Evolutionary conservation across 2,329 filamentous ascomycete species (phyloP), one percentile per base, ranked within the genome.

Genomic region (Xylariaceae sp.): DNA sequence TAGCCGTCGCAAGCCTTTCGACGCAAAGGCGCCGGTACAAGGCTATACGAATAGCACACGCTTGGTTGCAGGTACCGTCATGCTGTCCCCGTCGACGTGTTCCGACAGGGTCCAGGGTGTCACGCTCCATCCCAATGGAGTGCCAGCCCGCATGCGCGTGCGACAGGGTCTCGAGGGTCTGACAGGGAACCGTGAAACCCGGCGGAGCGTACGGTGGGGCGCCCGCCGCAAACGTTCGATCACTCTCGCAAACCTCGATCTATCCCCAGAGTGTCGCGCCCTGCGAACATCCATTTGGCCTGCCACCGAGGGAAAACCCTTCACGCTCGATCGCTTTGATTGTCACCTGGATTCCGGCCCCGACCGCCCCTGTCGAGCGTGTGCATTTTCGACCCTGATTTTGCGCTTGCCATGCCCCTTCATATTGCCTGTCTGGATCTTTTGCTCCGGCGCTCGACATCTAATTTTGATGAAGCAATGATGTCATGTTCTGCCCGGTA

Each of bases 221-320:
- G 34, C 4, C 22, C 22, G 41, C 34, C 28, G 50, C 52, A 44
- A 43, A 51, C 43, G 40, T 47, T 57, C 58, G 59, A 61, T 61
- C 52, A 33, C 48, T 48, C 48, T 41, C 43, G 48, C 13, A 60
- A 60, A 59, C 56, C 59, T 58, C 59, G 58, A 61, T 63, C 59
- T 54, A 31, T 43, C 54, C 33, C 50, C 22, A 33, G 17, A 6
- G 40, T 47, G 28, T 50, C 54, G 45, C 19, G 33, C 45, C 31
- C 45, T 42, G 47, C 31, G 43, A 52, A 45, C 39, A 19, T 42
- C 28, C 38, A 16, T 45, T 47, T 43, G 48, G 16, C 40, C n/a
- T 38, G 41, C 50, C 46, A 49, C 49, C 54, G 45, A 48, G 43
- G 51, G 50, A 47, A 47, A 51, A 49, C 54, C 34, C 34, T 38